Evolutionary conservation across 495 filamentous ascomycete species (phyloP), one percentile per base, ranked within the genome.

Genomic region (Physcia stellaris): DNA sequence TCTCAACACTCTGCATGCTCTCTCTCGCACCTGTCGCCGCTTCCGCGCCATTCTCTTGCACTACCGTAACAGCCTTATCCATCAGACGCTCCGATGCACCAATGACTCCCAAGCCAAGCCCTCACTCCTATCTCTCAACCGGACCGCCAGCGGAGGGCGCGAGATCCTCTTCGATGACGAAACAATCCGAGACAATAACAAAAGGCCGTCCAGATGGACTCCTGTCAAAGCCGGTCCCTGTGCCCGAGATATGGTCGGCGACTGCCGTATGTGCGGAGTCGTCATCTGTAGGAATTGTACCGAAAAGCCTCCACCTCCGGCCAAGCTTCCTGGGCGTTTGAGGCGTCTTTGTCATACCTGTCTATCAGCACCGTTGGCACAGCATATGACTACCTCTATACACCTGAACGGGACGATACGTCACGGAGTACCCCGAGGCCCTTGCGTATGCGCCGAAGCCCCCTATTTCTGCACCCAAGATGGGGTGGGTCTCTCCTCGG

Each of bases 261-360:
- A 78, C 45, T 94, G 86, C 58, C 73, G 83, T 17, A 66, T 77
- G 20, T 94, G 86, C 57, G 74, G 70, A 5, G 78, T 61, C 34
- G 63, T 81, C 11, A 76, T 90, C 10, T 94, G 86, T 51, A 68
- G 86, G 51, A 93, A 94, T 48, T 93, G 86, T 61, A 79, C 76
- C 11, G 73, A 77, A 49, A 90, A 93, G 59, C 73, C 79, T 0
- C 83, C 83, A 0, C 66, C 73, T 1, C 58, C 63, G 6, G 55
- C 63, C 17, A 62, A 67, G 9, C 69, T 87, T 19, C 73, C 67
- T 37, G 67, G 70, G 42, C 77, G 86, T 17, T 76, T 86, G 47
- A 79, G 86, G 26, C 75, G 86, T 3, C 74, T 94, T 3, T 94
- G 86, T 56, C 64, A 60, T 2, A 65, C 73, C 24, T 93, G 86